Base-by-base conservation (phyloP, 805 yeast species). In the Yarrowia hollandica region DNA sequence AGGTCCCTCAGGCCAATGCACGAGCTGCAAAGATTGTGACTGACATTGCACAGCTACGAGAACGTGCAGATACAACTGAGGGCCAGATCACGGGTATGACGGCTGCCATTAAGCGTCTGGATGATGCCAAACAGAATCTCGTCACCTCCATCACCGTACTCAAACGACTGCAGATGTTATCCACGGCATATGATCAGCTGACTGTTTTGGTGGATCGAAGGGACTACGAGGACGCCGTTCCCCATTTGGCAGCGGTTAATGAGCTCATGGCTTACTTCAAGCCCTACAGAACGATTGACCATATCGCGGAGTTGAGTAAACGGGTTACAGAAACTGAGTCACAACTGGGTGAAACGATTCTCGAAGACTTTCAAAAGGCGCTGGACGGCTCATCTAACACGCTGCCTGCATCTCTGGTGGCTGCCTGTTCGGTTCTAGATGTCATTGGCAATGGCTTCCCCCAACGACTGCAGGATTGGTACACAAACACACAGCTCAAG, bases 141-240 rank as follows among this genome's bases (percentile, higher is more conserved):
- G 91, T 90, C 1, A 77, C 83, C 23, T 82, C 94, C 10, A 88
- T 94, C 88, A 89, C 95, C 1, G 83, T 90, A 33, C 76, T 92
- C 64, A 88, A 92, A 66, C 79, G 96, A 62, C 75, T 94, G 34
- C 96, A 90, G 67, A 91, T 91, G 88, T 76, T 94, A 50, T 79
- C 88, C 6, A 83, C 82, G 18, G 91, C 95, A 2, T 84, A 83
- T 69, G 83, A 83, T 38, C 81, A 82, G 62, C 76, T 90, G 44
- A 77, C 77, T 15, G 67, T 72, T 6, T 74, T 81, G 54, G 74
- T 80, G 1, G 71, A 76, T 19, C 74, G 74, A 11, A 77, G 79
- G 50, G 75, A 80, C 55, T 77, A 78, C 62, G 68, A 71, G 10
- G 84, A 86, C 58, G 84, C 88, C 23, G 76, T 79, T 6, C 81